Conservation (phyloP, 371 early-diverging fungal species). For the Lichtheimia hyalospora region DNA sequence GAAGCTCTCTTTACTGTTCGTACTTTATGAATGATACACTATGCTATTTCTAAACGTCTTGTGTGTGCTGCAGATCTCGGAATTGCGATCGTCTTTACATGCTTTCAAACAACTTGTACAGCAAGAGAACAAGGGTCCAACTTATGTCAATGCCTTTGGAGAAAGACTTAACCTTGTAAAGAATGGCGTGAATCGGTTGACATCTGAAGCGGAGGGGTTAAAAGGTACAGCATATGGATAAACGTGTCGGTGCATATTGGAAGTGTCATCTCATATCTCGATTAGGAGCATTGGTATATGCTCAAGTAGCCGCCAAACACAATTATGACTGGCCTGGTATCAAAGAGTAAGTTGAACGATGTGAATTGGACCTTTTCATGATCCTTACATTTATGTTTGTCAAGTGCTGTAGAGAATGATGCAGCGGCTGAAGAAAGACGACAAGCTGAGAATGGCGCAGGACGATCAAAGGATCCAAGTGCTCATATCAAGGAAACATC, state of each 20-base stretch:
- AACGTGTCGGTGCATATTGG: not conserved
- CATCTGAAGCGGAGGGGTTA: constrained; percentile 25
- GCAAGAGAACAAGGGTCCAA: constrained; percentile 30
- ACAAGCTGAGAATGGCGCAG: constrained; percentile 18
- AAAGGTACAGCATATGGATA: constrained; percentile 31
- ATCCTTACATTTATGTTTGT: not conserved
- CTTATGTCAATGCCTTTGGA: constrained; percentile 26
- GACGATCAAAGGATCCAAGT: constrained; percentile 27
- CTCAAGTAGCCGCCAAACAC: constrained; percentile 20
- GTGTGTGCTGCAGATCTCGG: constrained; percentile 35
- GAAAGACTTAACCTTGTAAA: constrained; percentile 27
- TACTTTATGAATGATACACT: not conserved
- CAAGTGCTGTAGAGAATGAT: constrained; percentile 28
- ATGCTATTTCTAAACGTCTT: not conserved
- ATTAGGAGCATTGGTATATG: constrained; percentile 25
- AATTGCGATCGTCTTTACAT: constrained; percentile 30
- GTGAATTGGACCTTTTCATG: not conserved
- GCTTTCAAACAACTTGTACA: constrained; percentile 32
- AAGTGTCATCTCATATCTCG: not conserved
- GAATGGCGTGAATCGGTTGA: constrained; percentile 24
- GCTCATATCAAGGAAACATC: constrained; percentile 27
- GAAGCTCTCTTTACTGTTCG: constrained; percentile 6
- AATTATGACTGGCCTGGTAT: constrained; percentile 7
- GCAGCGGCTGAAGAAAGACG: constrained; percentile 17
- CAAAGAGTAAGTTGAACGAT: constrained; percentile 14